Evolutionary conservation across 352 stramenopile species (phyloP), one percentile per base, ranked within the genome.

Genomic region (Globisporangium spinosum): DNA sequence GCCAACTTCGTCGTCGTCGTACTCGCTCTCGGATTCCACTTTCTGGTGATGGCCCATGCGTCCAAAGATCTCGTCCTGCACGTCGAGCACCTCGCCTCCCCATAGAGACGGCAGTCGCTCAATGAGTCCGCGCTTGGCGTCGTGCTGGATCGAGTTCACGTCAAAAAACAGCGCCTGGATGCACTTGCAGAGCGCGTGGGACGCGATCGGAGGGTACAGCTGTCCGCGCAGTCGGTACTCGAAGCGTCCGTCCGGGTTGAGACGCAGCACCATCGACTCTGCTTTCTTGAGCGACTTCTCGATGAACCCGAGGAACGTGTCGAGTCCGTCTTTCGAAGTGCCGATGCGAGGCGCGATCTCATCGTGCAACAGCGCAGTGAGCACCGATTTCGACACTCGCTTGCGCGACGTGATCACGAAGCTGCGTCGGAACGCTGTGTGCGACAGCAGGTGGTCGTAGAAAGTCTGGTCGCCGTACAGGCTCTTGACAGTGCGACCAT

Each of bases 251-350:
- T 91, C 81, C 17, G 88, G 80, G 38, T 89, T 75, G 57, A 92
- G 75, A 8, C 80, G 78, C 55, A 91, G 72, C 55, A 94, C 83
- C 78, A 92, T 91, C 13, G 82, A 91, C 59, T 92, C 84, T 8
- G 84, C 85, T 69, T 94, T 94, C 64, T 86, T 86, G 7, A 94
- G 65, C 10, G 86, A 94, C 62, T 93, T 93, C 25, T 94, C 86
- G 51, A 94, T 83, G 59, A 94, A 93, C 0, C 76, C 73, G 8
- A 90, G 71, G 43, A 94, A 91, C 1, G 79, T 89, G 5, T 78
- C 71, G 9, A 90, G 53, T 20, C 80, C 84, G 5, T 77, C 67
- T 49, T 79, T 80, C 23, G 76, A 79, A 0, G 73, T 77, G 1
- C 84, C 86, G 54, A 94, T 81, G 0, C 84, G 86, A n/a, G 85